Conservation (phyloP, 2,329 filamentous ascomycete species). For the Talaromyces amestolkiae region DNA sequence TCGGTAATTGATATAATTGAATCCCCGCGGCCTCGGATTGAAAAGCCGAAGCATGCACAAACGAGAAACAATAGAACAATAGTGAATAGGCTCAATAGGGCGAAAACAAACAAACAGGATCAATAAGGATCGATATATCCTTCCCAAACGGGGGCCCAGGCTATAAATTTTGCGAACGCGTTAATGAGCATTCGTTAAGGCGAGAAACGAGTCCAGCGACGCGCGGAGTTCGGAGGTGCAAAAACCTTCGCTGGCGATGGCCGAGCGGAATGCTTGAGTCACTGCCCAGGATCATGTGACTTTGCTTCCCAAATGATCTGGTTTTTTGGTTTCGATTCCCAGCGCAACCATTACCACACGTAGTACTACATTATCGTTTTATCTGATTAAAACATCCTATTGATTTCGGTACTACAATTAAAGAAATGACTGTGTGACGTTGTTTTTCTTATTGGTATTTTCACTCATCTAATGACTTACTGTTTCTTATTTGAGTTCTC, state of each 20-base stretch:
- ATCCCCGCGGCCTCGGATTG: background rate
- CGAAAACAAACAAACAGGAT: background rate
- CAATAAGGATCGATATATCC: background rate
- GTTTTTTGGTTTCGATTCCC: constrained; percentile 14
- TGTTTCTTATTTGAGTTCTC: constrained; percentile 5
- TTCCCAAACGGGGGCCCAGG: background rate
- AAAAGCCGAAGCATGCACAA: background rate
- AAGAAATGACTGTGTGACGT: background rate
- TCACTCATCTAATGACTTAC: background rate
- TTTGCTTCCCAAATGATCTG: background rate
- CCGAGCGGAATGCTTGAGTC: constrained; percentile 5
- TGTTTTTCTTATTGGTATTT: background rate
- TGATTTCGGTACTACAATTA: background rate
- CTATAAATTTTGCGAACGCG: background rate
- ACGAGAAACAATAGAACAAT: background rate
- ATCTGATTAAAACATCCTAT: background rate
- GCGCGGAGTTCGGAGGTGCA: background rate
- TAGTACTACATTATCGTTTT: background rate
- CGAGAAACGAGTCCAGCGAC: constrained; percentile 2
- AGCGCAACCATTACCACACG: background rate
- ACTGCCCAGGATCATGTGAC: background rate
- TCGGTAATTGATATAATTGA: background rate
- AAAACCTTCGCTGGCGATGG: constrained; percentile 9
- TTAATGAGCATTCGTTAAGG: background rate
- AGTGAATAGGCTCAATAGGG: background rate